phyloP scores from a whole-genome alignment of 1,139 yeast species.

The Pichia sp. region DNA sequence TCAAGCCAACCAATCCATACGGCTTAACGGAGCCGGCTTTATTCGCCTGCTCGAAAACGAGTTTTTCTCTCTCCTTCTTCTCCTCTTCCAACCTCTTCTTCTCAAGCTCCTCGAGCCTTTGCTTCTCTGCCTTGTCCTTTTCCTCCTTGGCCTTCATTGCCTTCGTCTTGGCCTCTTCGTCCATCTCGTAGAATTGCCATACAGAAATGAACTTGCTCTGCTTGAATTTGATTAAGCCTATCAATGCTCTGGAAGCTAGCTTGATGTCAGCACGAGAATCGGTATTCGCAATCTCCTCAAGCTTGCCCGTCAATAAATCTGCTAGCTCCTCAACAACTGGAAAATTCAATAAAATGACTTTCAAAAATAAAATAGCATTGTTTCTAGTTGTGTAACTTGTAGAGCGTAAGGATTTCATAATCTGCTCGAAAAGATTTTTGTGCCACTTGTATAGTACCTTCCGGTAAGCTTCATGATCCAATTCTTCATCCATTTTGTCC shows the following conservation, averaged over 20 bases:
- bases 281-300: slow-evolving; percentile 44
- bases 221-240: slow-evolving; percentile 65
- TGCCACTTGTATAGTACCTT: slow-evolving; percentile 55
- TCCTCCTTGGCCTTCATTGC: slow-evolving; percentile 27
- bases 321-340: slow-evolving; percentile 73
- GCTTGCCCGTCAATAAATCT: slow-evolving; percentile 43
- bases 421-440: slow-evolving; percentile 41
- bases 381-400: slow-evolving; percentile 76
- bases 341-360: slow-evolving; percentile 54
- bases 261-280: slow-evolving; percentile 80
- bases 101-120: slow-evolving; percentile 16
- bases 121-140: slow-evolving; percentile 18
- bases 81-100: slow-evolving; percentile 14
- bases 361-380: slow-evolving; percentile 75
- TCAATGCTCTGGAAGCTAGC: slow-evolving; percentile 70
- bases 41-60: not conserved
- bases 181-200: slow-evolving; percentile 53
- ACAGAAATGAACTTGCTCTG: slow-evolving; percentile 52
- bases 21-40: slow-evolving; percentile 20
- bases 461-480: slow-evolving; percentile 39
- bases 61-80: slow-evolving; percentile 18
- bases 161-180: slow-evolving; percentile 34
- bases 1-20: slow-evolving; percentile 29
- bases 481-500: slow-evolving; percentile 24
- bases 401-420: slow-evolving; percentile 47